These are phyloP conservation scores for Spinacia oleracea DNA, from an alignment of 179 eudicot species.

Conservation along the genomic window DNA sequence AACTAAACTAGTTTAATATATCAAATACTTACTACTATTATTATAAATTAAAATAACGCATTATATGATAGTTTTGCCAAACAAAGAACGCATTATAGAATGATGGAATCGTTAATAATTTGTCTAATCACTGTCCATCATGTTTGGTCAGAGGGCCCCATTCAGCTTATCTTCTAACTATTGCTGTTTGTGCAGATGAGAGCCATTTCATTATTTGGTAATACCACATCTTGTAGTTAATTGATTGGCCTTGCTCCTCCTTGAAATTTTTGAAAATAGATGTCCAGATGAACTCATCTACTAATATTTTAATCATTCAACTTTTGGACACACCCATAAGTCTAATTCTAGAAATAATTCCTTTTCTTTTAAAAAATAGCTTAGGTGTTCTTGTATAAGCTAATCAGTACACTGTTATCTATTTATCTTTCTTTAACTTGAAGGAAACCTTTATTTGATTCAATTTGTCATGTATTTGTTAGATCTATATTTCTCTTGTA, in stretches of 20 bases:
- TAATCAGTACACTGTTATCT: neutral
- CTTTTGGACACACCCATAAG: conserved; percentile 6
- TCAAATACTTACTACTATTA: conserved; percentile 2
- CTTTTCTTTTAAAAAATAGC: too few relatives aligned
- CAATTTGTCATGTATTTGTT: too few relatives aligned
- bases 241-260: conserved; percentile 28
- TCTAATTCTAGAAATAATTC: neutral
- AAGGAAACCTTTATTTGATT: too few relatives aligned
- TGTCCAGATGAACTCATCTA: conserved; percentile 13
- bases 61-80: neutral
- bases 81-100: conserved; percentile 15
- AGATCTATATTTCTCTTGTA: too few relatives aligned
- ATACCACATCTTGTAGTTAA: conserved; percentile 21
- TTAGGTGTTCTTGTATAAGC: neutral
- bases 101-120: conserved; percentile 14
- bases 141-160: conserved; percentile 39
- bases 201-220: conserved; percentile 24
- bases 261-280: conserved; percentile 5
- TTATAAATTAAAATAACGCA: conserved; percentile 2
- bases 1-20: conserved; percentile 14
- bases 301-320: conserved; percentile 25
- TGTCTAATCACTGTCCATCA: conserved; percentile 45
- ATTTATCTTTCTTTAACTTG: neutral
- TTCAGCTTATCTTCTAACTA: conserved; percentile 55
- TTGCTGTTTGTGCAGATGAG: conserved; percentile 30